Evolutionary conservation across 2,329 filamentous ascomycete species (phyloP).

Genomic region (Monilinia aucupariae): DNA sequence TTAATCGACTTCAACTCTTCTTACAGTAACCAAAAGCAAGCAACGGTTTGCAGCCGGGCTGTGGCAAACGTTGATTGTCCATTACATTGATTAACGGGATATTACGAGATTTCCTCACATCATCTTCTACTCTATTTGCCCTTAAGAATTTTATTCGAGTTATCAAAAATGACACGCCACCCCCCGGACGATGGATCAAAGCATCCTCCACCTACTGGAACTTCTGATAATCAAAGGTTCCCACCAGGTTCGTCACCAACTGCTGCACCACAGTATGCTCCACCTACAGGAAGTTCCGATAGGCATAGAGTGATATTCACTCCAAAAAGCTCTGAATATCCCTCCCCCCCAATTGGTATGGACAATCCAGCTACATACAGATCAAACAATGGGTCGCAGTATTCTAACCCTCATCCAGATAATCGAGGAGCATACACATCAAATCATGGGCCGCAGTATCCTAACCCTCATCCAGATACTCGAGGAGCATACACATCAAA

Average conservation of each 20-base stretch:
- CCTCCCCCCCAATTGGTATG: not conserved
- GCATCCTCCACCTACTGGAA: not conserved
- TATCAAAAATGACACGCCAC: not conserved
- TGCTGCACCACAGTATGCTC: not conserved
- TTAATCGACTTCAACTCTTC: constrained; percentile 4
- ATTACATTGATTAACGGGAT: not conserved
- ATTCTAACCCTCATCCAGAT: not conserved
- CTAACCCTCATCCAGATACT: not conserved
- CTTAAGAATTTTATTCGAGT: not conserved
- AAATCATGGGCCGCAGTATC: not conserved
- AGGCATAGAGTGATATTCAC: too few species aligned
- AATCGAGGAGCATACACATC: not conserved
- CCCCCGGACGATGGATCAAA: not conserved
- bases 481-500: not conserved
- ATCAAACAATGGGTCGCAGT: not conserved
- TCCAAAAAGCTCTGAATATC: too few species aligned
- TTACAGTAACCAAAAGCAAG: not conserved
- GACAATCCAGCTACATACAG: not conserved
- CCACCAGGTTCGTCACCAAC: not conserved
- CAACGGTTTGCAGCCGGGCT: constrained; percentile 2
- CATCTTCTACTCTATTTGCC: not conserved
- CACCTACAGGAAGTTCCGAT: too few species aligned
- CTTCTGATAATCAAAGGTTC: not conserved
- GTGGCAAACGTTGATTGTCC: not conserved
- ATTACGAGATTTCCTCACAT: not conserved